phyloP scores from a whole-genome alignment of 176 grass and related monocot genomes.

The Musa beccarii region DNA sequence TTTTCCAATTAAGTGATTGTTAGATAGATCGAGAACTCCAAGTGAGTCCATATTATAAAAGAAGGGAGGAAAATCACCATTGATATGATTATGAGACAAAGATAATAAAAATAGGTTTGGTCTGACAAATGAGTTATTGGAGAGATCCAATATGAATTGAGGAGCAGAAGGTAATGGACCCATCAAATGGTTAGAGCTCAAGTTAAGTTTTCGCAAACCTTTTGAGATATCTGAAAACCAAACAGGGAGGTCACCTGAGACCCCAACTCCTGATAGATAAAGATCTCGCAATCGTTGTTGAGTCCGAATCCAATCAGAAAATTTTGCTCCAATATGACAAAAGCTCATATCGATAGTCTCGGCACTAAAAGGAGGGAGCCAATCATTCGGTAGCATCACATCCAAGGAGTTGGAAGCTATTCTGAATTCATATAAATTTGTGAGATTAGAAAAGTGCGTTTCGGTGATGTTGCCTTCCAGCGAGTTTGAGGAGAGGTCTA shows the following conservation, averaged over 20 bases:
- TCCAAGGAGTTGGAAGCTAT: conserved; percentile 23
- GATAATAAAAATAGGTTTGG: neutral
- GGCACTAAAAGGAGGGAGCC: neutral
- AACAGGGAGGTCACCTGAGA: no score
- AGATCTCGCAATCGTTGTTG: neutral
- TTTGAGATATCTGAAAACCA: no score
- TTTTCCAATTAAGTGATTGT: neutral
- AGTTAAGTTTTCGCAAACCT: no score
- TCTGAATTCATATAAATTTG: conserved; percentile 4
- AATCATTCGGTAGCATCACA: neutral
- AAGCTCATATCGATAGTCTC: neutral
- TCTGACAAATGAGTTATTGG: neutral
- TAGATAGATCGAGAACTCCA: neutral
- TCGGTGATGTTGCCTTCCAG: conserved; percentile 8
- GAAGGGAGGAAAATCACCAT: neutral
- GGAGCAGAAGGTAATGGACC: neutral
- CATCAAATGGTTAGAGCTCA: neutral
- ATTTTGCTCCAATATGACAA: neutral
- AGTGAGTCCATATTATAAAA: conserved; percentile 1
- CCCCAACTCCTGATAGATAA: no score
- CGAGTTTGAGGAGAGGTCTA: conserved; percentile 17
- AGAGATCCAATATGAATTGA: neutral
- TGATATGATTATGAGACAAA: neutral
- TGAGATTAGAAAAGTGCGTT: conserved; percentile 16
- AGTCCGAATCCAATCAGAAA: neutral